These are phyloP conservation scores for Haplosporangium gracile DNA, from an alignment of 192 early-diverging fungal genomes.

Conservation along the genomic window DNA sequence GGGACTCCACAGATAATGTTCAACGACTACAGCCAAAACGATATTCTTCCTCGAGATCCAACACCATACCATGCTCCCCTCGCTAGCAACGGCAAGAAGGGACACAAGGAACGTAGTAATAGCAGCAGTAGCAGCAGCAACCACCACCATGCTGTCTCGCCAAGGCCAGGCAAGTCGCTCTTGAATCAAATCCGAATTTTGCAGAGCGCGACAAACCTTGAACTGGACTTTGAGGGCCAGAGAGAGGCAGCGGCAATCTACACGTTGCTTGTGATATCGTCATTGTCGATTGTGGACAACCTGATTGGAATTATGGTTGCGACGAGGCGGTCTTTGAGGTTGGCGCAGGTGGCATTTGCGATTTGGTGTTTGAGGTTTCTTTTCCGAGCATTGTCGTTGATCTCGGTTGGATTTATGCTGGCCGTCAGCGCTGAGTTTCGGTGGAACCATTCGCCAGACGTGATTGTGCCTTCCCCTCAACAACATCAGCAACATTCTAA, in stretches of 20 bases:
- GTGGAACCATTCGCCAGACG: background rate
- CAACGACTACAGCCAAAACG: background rate
- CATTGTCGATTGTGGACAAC: slow-evolving; percentile 44
- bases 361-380: slow-evolving; percentile 50
- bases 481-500: background rate
- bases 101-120: background rate
- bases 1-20: background rate
- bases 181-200: slow-evolving; percentile 18
- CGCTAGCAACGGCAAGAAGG: background rate
- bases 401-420: slow-evolving; percentile 33
- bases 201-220: background rate
- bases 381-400: slow-evolving; percentile 30
- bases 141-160: background rate
- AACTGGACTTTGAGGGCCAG: slow-evolving; percentile 25
- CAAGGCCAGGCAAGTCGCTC: background rate
- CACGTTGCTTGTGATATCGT: slow-evolving; percentile 29
- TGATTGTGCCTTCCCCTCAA: background rate
- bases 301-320: slow-evolving; percentile 44
- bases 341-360: slow-evolving; percentile 41
- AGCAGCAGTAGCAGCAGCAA: background rate
- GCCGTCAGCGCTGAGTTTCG: background rate
- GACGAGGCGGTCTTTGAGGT: slow-evolving; percentile 28
- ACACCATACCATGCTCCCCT: background rate
- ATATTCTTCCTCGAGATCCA: background rate
- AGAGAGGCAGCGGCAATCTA: slow-evolving; percentile 32